Base-by-base conservation (phyloP, 768 basidiomycete species). In the Tylopilus rubrobrunneus region DNA sequence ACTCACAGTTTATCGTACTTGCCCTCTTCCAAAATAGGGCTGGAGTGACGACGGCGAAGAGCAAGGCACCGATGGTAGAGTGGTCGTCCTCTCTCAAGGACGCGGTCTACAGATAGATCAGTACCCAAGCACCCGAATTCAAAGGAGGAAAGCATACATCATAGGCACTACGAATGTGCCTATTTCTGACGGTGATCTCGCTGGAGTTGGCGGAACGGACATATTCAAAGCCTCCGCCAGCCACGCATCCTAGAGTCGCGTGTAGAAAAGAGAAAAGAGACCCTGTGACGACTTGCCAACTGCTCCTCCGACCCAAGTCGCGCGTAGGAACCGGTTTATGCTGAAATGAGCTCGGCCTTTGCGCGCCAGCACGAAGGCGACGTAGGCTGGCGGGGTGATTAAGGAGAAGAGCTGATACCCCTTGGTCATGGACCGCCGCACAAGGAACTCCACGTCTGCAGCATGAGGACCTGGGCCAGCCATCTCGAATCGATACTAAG, bases 21-120 rank as follows among this genome's bases (percentile, higher is more conserved):
- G 86, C 87, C 49, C 79, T 77, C 46, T 80, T 89, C 87, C 87
- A 92, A 47, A 91, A 74, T 28, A 90, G 49, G 3, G 87, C 85
- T 4, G 90, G 85, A 5, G 78, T 79, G 3, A 91, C 65, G 14
- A 86, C 78, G 15, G 79, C 80, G 52, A 76, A 79, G 21, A 92
- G 68, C 45, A 91, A 62, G 19, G 77, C 77, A 25, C 90, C 90
- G 44, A 92, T 87, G 2, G 82, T 89, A 21, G 87, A 78, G 63
- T 89, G 84, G 66, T 92, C 90, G 51, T 89, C 83, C 45, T 78
- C 76, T 57, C 88, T 75, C 49, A 88, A 68, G 21, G 79, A 76
- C 40, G 74, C 71, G 14, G 76, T 79, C 87, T 90, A 46, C 15
- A 47, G 48, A 52, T 25, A 40, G n/a, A 28, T 64, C 7, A 55